Evolutionary conservation across 2,329 filamentous ascomycete species (phyloP).

Genomic region (Claviceps sp.): DNA sequence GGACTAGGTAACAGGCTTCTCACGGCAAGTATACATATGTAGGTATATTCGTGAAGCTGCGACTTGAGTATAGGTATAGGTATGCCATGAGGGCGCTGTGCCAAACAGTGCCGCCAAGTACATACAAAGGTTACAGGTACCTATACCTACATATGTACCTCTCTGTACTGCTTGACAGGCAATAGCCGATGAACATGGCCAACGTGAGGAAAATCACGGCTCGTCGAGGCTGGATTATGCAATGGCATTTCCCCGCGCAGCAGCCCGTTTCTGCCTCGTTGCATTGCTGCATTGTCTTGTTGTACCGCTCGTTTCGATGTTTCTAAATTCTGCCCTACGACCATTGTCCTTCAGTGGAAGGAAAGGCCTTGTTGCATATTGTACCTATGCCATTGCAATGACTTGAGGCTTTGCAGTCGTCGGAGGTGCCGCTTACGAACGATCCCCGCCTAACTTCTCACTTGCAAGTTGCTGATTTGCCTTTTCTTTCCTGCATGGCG

Average conservation of each 20-base stretch:
- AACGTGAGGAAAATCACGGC: neutral
- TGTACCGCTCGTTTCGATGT: neutral
- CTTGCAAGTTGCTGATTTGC: too few species aligned
- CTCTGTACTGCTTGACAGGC: neutral
- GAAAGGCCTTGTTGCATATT: neutral
- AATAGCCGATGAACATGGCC: neutral
- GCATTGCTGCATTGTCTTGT: neutral
- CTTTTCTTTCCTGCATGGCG: too few species aligned
- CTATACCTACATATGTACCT: neutral
- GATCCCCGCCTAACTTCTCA: too few species aligned
- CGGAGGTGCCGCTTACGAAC: neutral
- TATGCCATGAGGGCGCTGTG: too few species aligned
- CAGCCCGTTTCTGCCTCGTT: neutral
- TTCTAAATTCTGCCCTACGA: neutral
- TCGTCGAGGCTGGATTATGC: neutral
- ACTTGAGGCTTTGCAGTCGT: neutral
- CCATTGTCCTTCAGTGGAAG: neutral
- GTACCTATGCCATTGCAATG: neutral
- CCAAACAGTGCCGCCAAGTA: neutral
- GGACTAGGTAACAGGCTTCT: too few species aligned
- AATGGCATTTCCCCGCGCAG: neutral
- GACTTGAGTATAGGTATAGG: too few species aligned
- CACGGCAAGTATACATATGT: too few species aligned
- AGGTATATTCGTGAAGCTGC: too few species aligned
- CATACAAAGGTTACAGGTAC: neutral